Percentiles rank a stretch among this genome's conserved stretches.
Evolutionary conservation across 169 alveolate genomes (phyloP).

Genomic region (Eimeria necatrix): DNA sequence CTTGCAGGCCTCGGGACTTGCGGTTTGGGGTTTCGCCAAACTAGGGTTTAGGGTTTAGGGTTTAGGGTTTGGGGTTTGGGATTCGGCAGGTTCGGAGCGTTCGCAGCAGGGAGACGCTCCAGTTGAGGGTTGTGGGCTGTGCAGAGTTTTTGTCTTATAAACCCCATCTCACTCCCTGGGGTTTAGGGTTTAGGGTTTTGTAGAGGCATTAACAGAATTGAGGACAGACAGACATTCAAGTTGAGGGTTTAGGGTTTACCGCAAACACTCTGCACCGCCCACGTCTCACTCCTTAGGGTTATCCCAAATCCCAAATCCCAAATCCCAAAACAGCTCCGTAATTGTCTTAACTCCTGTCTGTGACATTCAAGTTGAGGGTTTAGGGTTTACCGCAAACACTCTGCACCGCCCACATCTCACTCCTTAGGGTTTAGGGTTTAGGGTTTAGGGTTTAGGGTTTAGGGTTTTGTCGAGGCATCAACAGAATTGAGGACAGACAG

Average conservation of each 20-base stretch:
- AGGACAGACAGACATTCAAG: background rate
- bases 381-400: background rate
- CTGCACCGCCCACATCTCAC: background rate
- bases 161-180: no score
- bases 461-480: conserved; percentile 89
- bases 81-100: no score
- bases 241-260: background rate
- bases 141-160: no score
- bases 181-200: conserved; percentile 55
- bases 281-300: background rate
- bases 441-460: background rate
- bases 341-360: no score
- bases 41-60: no score
- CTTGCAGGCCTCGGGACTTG: no score
- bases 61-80: no score
- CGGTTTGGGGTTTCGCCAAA: no score
- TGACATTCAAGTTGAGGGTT: conserved; percentile 4
- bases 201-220: background rate
- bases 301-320: no score
- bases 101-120: no score
- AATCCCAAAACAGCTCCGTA: no score
- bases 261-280: background rate
- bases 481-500: conserved; percentile 90
- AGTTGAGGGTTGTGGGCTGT: no score
- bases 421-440: conserved; percentile 15